Evolutionary conservation across 2,329 filamentous ascomycete genomes (phyloP).

Genomic region (Akanthomyces uredinophilus): DNA sequence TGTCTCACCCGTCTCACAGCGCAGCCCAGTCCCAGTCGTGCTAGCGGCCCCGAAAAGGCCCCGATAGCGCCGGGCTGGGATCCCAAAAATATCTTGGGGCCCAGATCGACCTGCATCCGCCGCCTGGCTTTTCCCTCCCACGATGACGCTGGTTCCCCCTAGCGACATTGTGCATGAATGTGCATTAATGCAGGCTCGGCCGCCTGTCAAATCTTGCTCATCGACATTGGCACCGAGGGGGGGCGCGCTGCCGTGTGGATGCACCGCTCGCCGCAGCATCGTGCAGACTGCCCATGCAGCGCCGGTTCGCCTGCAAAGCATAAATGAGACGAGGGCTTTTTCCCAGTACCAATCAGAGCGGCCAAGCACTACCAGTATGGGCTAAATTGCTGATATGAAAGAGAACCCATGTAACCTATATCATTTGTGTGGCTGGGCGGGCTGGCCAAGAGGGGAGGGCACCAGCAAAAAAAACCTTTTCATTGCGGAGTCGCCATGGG

Average conservation of each 20-base stretch:
- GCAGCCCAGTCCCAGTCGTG: neutral
- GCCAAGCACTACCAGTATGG: no score
- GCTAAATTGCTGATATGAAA: neutral
- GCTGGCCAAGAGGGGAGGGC: neutral
- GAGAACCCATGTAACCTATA: neutral
- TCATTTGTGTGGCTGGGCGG: neutral
- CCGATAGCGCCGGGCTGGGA: conserved; percentile 5
- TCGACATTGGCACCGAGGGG: neutral
- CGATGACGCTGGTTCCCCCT: neutral
- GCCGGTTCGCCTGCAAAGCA: neutral
- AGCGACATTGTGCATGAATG: conserved; percentile 4
- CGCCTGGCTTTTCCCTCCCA: neutral
- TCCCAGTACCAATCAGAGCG: neutral
- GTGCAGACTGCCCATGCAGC: neutral
- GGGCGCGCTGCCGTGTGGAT: neutral
- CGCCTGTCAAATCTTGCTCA: conserved; percentile 5
- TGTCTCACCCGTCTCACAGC: neutral
- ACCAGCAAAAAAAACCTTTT: neutral
- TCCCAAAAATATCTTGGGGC: conserved; percentile 5
- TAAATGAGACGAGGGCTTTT: neutral
- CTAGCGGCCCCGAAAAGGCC: neutral
- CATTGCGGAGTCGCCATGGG: conserved; percentile 7
- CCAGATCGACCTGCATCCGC: conserved; percentile 13
- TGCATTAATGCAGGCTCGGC: conserved; percentile 10
- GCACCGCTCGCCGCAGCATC: neutral